Evolutionary conservation across 2,329 filamentous ascomycete species (phyloP).

Genomic region (Trichoderma hamatum): DNA sequence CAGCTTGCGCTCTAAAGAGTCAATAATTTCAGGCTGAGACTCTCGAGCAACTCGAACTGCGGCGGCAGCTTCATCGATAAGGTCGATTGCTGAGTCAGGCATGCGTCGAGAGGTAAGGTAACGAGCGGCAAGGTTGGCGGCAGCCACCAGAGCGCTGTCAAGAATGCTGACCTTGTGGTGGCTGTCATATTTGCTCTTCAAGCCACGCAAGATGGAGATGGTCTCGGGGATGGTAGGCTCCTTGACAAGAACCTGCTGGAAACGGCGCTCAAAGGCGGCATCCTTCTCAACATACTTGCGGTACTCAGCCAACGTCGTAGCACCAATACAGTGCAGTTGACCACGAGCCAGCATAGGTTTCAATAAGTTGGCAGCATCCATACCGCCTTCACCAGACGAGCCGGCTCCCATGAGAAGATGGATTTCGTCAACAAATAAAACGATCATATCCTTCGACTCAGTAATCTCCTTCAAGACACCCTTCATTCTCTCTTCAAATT

Average conservation of each 20-base stretch:
- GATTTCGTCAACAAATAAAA: slow-evolving; percentile 98
- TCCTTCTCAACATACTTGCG: slow-evolving; percentile 99
- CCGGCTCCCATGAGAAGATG: slow-evolving; percentile 98
- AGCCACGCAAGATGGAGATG: slow-evolving; percentile 93
- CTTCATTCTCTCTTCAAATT: slow-evolving; percentile 99
- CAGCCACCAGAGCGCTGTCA: slow-evolving; percentile 87
- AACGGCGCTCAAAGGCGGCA: slow-evolving; percentile 94
- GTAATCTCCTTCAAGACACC: slow-evolving; percentile 96
- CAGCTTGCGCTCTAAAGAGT: slow-evolving; percentile 87
- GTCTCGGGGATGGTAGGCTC: slow-evolving; percentile 88
- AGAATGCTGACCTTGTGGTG: slow-evolving; percentile 97
- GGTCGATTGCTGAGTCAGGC: slow-evolving; percentile 93
- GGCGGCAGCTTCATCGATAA: slow-evolving; percentile 94
- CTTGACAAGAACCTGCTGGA: slow-evolving; percentile 97
- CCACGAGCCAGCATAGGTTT: slow-evolving; percentile 98
- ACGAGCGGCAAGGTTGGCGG: slow-evolving; percentile 87
- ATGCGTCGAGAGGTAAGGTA: slow-evolving; percentile 90
- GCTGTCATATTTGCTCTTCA: slow-evolving; percentile 97
- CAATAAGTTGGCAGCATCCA: slow-evolving; percentile 96
- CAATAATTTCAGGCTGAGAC: slow-evolving; percentile 93
- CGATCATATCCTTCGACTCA: slow-evolving; percentile 92
- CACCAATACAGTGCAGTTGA: slow-evolving; percentile 96
- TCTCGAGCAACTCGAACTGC: slow-evolving; percentile 95
- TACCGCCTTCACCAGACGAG: slow-evolving; percentile 90
- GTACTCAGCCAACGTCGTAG: slow-evolving; percentile 93